Base-by-base conservation (phyloP, 2,329 filamentous ascomycete genomes). In the Penicillium sp. region DNA sequence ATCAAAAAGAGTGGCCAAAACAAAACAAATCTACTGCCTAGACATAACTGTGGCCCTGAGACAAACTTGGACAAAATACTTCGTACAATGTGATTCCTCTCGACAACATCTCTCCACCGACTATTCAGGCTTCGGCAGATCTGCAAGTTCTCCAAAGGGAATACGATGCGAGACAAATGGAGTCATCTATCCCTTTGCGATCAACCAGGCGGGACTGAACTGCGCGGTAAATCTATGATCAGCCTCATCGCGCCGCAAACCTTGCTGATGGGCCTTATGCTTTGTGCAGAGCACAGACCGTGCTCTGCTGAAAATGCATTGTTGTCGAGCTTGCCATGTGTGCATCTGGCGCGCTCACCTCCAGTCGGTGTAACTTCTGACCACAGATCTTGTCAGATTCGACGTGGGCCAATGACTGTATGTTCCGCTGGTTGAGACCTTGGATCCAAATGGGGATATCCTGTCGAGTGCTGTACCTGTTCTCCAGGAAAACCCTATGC, bases 281-380 rank as follows among this genome's bases (percentile, higher is more conserved):
- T 28, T 26, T 8, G 16, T 35, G 15, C 25, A 22, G 32, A 18
- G 36, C 37, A 45, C 38, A 38, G 43, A 34, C 37, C 14, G 15
- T 30, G 30, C n/a, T n/a, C n/a, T n/a, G n/a, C n/a, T n/a, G n/a
- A n/a, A n/a, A n/a, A n/a, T n/a, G n/a, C n/a, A n/a, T n/a, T n/a
- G n/a, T n/a, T 27, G 40, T 40, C 39, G 41, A 38, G 35, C 9
- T 29, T 38, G 46, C 48, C 46, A 51, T 52, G 46, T 50, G 50
- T 31, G 41, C 45, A 45, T 39, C 35, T 37, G 36, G 18, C 29
- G 27, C 32, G 18, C 5, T 22, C 18, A 38, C 30, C 37, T 23
- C 17, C 27, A 43, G 44, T 45, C 44, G 47, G 48, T 53, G 50
- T 52, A 50, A 50, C 47, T 37, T 28, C 3, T 16, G 16, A 23